Evolutionary conservation across 83 land plant species (phyloP), one percentile per base, ranked within the genome.

Genomic region (Picea abies): DNA sequence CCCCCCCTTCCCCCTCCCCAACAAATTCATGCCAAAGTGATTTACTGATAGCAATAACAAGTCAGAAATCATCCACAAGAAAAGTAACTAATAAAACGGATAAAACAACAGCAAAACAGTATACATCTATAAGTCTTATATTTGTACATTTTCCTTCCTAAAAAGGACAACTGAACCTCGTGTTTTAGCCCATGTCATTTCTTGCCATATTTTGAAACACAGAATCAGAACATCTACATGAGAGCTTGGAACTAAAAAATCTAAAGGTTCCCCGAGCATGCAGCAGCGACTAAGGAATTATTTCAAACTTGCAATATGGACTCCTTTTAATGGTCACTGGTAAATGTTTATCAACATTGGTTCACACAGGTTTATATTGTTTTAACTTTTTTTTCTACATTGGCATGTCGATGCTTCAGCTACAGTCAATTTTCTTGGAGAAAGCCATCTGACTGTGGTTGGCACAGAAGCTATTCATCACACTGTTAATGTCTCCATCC

Each of bases 401-500:
- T 62, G 64, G 67, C 22, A n/a, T 22, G 25, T 22, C 25, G 8
- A 64, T 4, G 25, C 8, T 22, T 64, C 22, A 19, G 63, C 63
- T 20, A 22, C 5, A 41, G 44, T 41, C 44, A 41, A 41, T 41
- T 22, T 22, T 22, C 67, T 22, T 63, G 26, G 67, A 64, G 25
- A 64, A 64, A 41, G 44, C 6, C 67, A 64, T 64, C 26, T 22
- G 9, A 64, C 44, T 41, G 6, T 41, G 67, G 26, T 25, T 64
- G 26, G 67, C 67, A 22, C 26, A n/a, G 67, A 64, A 64, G 67
- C 67, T 5, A 64, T 64, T 22, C 23, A 7, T 7, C 67, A 22
- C 26, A 22, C 7, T 22, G 67, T 81, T 76, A 92, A 84, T 92
- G 92, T 83, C 81, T 90, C 94, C 94, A 92, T 64, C 88, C 83